Evolutionary conservation across 2,329 filamentous ascomycete genomes (phyloP).

Genomic region (Xylaria polymorpha): DNA sequence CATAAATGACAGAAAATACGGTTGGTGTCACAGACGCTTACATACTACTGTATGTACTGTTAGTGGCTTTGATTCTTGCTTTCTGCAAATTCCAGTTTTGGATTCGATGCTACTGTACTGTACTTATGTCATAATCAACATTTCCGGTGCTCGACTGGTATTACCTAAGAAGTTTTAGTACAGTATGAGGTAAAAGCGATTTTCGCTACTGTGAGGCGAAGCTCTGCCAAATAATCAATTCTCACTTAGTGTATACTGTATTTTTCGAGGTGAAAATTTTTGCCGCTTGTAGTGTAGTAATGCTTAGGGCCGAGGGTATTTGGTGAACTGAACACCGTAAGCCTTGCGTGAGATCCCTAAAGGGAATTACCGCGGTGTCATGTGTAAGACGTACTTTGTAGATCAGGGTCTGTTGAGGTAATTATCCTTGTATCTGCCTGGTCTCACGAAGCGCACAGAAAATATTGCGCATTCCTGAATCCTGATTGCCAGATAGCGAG

Average conservation of each 20-base stretch:
- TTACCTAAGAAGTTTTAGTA: not conserved
- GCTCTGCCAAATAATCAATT: conserved; percentile 4
- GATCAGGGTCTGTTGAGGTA: conserved; percentile 24
- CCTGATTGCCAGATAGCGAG: conserved; percentile 15
- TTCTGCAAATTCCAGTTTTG: conserved; percentile 11
- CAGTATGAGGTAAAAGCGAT: not conserved
- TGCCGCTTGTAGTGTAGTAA: conserved; percentile 25
- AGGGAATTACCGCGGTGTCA: conserved; percentile 28
- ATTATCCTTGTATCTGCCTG: conserved; percentile 4
- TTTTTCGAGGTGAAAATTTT: conserved; percentile 1
- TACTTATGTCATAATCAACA: not conserved
- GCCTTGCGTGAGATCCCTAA: conserved; percentile 5
- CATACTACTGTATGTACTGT: too few species aligned
- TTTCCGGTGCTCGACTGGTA: conserved; percentile 1
- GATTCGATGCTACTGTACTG: not conserved
- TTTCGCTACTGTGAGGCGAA: not conserved
- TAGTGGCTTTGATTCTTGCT: not conserved
- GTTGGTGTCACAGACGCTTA: not conserved
- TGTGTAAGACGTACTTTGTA: conserved; percentile 21
- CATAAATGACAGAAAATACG: not conserved
- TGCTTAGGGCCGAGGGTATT: conserved; percentile 7
- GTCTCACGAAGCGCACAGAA: conserved; percentile 18
- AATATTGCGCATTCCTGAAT: conserved; percentile 33
- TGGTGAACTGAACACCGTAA: conserved; percentile 13
- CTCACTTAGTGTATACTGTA: conserved; percentile 1